Conservation (phyloP, 2,329 filamentous ascomycete genomes). For the Penicillium aurantiogriseum region DNA sequence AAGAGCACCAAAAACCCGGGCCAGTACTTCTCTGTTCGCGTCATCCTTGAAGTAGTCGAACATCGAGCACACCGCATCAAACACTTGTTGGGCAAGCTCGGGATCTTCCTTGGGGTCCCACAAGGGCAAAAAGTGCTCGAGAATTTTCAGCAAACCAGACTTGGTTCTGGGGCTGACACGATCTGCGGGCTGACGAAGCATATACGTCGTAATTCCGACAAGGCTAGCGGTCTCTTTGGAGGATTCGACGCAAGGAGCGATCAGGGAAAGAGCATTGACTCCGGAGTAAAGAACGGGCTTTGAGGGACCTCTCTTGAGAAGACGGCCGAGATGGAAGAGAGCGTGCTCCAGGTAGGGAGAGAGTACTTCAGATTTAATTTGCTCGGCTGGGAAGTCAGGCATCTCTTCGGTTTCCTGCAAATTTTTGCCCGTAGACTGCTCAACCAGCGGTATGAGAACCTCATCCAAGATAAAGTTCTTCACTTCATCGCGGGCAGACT, state of each 20-base stretch:
- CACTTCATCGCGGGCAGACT: conserved; percentile 80
- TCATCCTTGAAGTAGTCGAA: conserved; percentile 90
- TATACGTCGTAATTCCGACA: conserved; percentile 73
- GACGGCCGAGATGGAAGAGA: conserved; percentile 52
- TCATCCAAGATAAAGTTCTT: conserved; percentile 74
- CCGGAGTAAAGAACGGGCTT: conserved; percentile 76
- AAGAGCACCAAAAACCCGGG: conserved; percentile 69
- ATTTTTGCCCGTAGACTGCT: conserved; percentile 55
- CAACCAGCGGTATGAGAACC: conserved; percentile 69
- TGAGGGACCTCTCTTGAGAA: conserved; percentile 60
- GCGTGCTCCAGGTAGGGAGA: conserved; percentile 64
- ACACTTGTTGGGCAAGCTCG: conserved; percentile 64
- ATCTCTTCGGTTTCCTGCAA: conserved; percentile 51
- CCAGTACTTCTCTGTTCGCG: conserved; percentile 70
- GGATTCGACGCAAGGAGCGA: conserved; percentile 68
- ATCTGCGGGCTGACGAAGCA: conserved; percentile 80
- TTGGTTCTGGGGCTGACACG: conserved; percentile 82
- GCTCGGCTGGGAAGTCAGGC: conserved; percentile 40
- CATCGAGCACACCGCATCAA: conserved; percentile 71
- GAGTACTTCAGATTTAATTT: conserved; percentile 39
- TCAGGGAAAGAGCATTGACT: conserved; percentile 73
- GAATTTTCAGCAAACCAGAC: conserved; percentile 71
- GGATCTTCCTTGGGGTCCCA: conserved; percentile 57
- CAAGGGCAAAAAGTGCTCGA: conserved; percentile 75
- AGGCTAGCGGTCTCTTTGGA: conserved; percentile 67